Conservation (phyloP, 305 asterid genomes). For the Fraxinus dipetala region DNA sequence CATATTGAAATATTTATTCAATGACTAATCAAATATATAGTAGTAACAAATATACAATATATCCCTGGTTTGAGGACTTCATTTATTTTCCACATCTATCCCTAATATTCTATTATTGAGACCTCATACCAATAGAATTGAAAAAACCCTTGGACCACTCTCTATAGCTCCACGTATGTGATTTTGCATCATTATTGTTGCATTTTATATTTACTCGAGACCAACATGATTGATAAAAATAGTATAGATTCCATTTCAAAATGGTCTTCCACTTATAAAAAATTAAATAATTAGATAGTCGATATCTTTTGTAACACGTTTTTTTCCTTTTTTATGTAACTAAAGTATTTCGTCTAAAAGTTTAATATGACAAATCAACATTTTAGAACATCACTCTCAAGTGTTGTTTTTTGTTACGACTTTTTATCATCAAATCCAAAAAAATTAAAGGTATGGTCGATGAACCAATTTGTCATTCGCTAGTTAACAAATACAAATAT, state of each 20-base stretch:
- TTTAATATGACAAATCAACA: not conserved
- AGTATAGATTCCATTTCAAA: not conserved
- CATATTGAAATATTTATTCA: not conserved
- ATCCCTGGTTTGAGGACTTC: constrained; percentile 20
- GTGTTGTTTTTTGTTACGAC: not conserved
- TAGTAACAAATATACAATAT: not conserved
- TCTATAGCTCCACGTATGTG: constrained; percentile 30
- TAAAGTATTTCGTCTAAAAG: not conserved
- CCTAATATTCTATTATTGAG: constrained; percentile 8
- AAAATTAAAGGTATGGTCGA: not conserved
- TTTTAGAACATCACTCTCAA: not conserved
- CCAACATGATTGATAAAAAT: not conserved
- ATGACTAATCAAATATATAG: not conserved
- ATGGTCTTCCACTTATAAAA: not conserved
- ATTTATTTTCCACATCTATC: constrained; percentile 29
- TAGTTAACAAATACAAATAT: constrained; percentile 25
- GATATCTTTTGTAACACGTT: not conserved
- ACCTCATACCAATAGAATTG: not conserved
- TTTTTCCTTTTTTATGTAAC: not conserved
- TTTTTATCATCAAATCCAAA: not conserved
- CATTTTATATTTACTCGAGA: constrained; percentile 4
- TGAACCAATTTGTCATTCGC: constrained; percentile 37
- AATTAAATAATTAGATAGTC: not conserved
- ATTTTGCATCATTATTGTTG: constrained; percentile 20
- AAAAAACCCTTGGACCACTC: constrained; percentile 26